A percentile compares a stretch with the other conserved stretches of the same genome.
phyloP scores from a whole-genome alignment of 2,329 filamentous ascomycete genomes.

The Colletotrichum salicis region DNA sequence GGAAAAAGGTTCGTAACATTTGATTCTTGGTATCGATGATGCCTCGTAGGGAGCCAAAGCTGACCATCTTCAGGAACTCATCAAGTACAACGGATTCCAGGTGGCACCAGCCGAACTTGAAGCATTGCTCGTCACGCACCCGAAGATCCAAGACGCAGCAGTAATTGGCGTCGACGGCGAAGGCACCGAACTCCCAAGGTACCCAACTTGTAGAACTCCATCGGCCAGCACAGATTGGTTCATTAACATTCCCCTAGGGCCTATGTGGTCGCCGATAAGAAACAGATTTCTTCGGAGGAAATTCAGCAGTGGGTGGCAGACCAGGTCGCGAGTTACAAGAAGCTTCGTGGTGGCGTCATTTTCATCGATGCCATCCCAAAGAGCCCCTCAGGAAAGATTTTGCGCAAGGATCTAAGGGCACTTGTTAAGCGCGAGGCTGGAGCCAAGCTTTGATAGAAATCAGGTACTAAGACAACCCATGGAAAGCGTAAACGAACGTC shows the following conservation, averaged over 20 bases:
- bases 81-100: conserved; percentile 71
- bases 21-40: neutral
- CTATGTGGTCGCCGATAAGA: conserved; percentile 47
- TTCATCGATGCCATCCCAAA: conserved; percentile 79
- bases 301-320: conserved; percentile 41
- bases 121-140: conserved; percentile 52
- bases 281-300: conserved; percentile 42
- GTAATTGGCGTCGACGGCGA: conserved; percentile 67
- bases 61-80: conserved; percentile 61
- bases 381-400: conserved; percentile 67
- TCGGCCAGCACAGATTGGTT: no score
- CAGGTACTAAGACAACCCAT: no score
- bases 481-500: no score
- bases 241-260: conserved; percentile 33
- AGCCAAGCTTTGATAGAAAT: conserved; percentile 15
- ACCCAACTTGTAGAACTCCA: neutral
- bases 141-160: conserved; percentile 64
- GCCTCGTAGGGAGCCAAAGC: neutral
- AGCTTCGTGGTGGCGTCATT: conserved; percentile 75
- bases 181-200: conserved; percentile 60
- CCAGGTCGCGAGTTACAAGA: conserved; percentile 66
- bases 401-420: conserved; percentile 51
- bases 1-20: conserved; percentile 67
- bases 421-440: conserved; percentile 45
- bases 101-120: conserved; percentile 75